phyloP scores from a whole-genome alignment of 306 rosid genomes.

The Gleditsia sinensis region DNA sequence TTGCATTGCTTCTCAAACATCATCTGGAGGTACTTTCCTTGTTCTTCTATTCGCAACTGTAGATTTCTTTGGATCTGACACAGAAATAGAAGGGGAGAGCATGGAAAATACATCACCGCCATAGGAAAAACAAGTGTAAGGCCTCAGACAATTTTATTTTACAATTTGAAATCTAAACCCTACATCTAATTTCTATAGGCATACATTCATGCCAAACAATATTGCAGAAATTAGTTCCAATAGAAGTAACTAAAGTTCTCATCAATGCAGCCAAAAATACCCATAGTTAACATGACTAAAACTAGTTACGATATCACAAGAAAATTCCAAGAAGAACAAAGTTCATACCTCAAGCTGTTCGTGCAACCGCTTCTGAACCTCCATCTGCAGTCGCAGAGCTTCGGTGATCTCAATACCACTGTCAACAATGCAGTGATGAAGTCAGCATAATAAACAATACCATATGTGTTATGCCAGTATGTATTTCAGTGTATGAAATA shows the following conservation, averaged over 20 bases:
- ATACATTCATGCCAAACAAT: background rate
- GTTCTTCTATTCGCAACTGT: constrained; percentile 97
- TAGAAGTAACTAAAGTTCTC: background rate
- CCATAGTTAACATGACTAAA: background rate
- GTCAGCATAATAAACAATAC: constrained; percentile 32
- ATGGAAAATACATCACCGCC: background rate
- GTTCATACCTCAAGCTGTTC: constrained; percentile 94
- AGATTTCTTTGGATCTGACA: constrained; percentile 78
- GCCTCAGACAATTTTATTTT: background rate
- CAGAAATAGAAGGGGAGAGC: background rate
- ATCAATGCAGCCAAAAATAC: background rate
- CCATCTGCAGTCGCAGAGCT: constrained; percentile 99
- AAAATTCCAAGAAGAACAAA: constrained; percentile 24
- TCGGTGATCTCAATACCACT: constrained; percentile 96
- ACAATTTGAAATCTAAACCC: background rate
- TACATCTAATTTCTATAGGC: background rate
- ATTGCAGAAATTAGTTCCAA: background rate
- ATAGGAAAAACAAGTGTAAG: background rate
- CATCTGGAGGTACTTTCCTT: constrained; percentile 91
- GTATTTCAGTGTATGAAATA: constrained; percentile 5
- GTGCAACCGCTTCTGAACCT: constrained; percentile 95
- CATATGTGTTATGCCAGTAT: constrained; percentile 11
- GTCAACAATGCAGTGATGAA: constrained; percentile 33
- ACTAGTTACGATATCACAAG: constrained; percentile 9
- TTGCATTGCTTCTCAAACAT: constrained; percentile 93